phyloP scores from a whole-genome alignment of 2,329 filamentous ascomycete genomes.

The Fusarium temperatum region DNA sequence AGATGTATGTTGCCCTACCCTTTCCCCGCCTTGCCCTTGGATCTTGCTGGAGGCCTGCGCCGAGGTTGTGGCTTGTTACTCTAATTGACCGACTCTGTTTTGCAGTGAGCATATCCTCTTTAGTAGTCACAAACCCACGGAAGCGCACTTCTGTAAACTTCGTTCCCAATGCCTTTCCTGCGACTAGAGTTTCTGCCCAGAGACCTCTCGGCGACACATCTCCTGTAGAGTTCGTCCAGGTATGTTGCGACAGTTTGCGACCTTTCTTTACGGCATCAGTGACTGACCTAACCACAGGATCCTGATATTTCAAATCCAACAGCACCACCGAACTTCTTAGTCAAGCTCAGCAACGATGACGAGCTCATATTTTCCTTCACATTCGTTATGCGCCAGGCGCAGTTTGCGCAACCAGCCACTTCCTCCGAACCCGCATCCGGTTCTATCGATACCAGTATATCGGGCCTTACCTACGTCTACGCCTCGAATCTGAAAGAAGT shows the following conservation, averaged over 20 bases:
- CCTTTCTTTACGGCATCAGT: slow-evolving; percentile 23
- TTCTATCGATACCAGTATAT: slow-evolving; percentile 77
- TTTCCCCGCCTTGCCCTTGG: slow-evolving; percentile 18
- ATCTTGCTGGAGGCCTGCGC: slow-evolving; percentile 13
- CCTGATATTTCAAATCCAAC: slow-evolving; percentile 67
- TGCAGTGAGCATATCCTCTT: slow-evolving; percentile 85
- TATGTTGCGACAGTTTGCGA: slow-evolving; percentile 54
- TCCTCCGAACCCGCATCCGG: slow-evolving; percentile 59
- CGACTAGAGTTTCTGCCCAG: slow-evolving; percentile 77
- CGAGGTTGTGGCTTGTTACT: slow-evolving; percentile 25
- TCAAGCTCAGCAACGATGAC: slow-evolving; percentile 89
- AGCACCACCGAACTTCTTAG: slow-evolving; percentile 75
- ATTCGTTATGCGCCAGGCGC: slow-evolving; percentile 75
- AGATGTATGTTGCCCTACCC: slow-evolving; percentile 71
- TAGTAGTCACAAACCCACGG: slow-evolving; percentile 82
- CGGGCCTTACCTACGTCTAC: slow-evolving; percentile 90
- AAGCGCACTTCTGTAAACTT: slow-evolving; percentile 81
- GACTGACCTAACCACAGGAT: slow-evolving; percentile 67
- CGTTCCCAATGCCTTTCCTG: slow-evolving; percentile 87
- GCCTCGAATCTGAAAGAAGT: slow-evolving; percentile 87
- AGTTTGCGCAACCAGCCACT: slow-evolving; percentile 49
- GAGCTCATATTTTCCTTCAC: slow-evolving; percentile 94
- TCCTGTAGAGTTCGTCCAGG: slow-evolving; percentile 92
- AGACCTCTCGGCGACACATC: slow-evolving; percentile 77
- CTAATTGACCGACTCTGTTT: slow-evolving; percentile 30